phyloP scores from a whole-genome alignment of 2,329 filamentous ascomycete genomes.

The Diaporthe longicolla region DNA sequence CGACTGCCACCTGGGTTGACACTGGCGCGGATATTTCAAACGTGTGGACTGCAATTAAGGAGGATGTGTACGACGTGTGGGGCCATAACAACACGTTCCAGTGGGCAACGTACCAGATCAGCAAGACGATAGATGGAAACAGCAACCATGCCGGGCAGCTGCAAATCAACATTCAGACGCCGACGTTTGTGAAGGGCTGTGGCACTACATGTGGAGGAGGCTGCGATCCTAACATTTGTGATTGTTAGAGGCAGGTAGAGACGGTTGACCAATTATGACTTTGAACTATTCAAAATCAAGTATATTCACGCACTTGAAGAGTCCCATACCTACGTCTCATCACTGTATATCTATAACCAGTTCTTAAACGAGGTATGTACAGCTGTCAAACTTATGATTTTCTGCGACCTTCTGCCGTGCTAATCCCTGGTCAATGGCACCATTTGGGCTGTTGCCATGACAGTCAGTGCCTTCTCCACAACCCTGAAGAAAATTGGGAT shows the following conservation, averaged over 20 bases:
- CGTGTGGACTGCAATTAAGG: conserved; percentile 31
- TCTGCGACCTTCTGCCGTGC: no score
- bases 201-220: conserved; percentile 32
- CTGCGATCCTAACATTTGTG: conserved; percentile 34
- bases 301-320: background rate
- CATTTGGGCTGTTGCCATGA: no score
- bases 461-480: no score
- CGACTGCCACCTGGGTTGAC: conserved; percentile 30
- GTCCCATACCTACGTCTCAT: background rate
- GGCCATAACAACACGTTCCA: conserved; percentile 1
- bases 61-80: conserved; percentile 20
- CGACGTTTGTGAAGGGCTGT: conserved; percentile 34
- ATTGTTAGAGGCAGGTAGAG: conserved; percentile 17
- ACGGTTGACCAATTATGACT: background rate
- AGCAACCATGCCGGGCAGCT: conserved; percentile 29
- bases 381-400: no score
- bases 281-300: background rate
- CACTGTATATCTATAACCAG: background rate
- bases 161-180: conserved; percentile 29
- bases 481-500: no score
- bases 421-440: no score
- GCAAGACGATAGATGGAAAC: conserved; percentile 23
- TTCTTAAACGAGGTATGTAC: no score
- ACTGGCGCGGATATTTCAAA: conserved; percentile 29
- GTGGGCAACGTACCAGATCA: conserved; percentile 29